These are phyloP conservation scores for Clausena lansium DNA, from an alignment of 345 rosid genomes.

Conservation along the genomic window DNA sequence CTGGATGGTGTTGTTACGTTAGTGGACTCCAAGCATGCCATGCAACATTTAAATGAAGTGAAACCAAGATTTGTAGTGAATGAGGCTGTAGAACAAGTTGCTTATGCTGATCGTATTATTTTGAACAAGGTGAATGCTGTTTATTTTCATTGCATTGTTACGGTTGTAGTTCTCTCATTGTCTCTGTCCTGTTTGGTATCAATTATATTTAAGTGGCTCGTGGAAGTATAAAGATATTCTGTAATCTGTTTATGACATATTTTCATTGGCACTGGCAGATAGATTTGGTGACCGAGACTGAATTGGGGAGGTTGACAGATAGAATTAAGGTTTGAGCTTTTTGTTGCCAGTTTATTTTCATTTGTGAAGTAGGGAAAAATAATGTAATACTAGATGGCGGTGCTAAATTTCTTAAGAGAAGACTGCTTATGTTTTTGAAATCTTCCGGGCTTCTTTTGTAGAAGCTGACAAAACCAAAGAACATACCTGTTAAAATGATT, in stretches of 20 bases:
- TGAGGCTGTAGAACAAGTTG: conserved; percentile 79
- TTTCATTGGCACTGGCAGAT: conserved; percentile 40
- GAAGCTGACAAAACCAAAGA: too few relatives aligned
- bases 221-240: background rate
- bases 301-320: conserved; percentile 43
- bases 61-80: conserved; percentile 76
- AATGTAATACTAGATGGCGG: background rate
- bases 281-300: conserved; percentile 61
- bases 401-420: background rate
- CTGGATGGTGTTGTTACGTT: conserved; percentile 79
- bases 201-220: background rate
- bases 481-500: background rate
- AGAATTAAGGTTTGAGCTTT: conserved; percentile 53
- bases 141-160: background rate
- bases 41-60: conserved; percentile 66
- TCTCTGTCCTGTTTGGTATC: background rate
- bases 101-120: conserved; percentile 75
- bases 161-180: background rate
- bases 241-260: background rate
- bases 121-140: conserved; percentile 54
- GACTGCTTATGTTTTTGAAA: background rate
- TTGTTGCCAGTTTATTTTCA: background rate
- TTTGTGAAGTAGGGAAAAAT: background rate
- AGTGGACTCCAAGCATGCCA: conserved; percentile 73
- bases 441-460: background rate